Evolutionary conservation across 2,329 filamentous ascomycete species (phyloP).

Genomic region (Bisporella sp.): DNA sequence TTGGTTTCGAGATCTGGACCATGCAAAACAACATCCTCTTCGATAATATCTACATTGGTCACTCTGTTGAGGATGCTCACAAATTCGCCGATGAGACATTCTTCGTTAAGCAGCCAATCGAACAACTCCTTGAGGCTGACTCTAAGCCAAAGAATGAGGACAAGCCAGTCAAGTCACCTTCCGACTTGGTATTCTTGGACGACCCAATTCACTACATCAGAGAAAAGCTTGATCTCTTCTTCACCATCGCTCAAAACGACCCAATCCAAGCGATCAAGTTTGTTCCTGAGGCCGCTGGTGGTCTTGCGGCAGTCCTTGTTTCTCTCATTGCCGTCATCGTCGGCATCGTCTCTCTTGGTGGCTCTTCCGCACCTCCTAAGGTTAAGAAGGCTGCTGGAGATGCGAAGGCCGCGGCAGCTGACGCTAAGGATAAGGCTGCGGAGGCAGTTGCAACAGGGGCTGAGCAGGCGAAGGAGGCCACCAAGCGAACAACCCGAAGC

Average conservation of each 20-base stretch:
- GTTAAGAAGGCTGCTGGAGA: slow-evolving; percentile 64
- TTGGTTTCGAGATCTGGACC: slow-evolving; percentile 99
- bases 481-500: slow-evolving; percentile 26
- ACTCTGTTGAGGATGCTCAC: slow-evolving; percentile 88
- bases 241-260: slow-evolving; percentile 72
- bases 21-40: slow-evolving; percentile 99
- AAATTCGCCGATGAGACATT: slow-evolving; percentile 87
- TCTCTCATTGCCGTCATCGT: slow-evolving; percentile 66
- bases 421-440: slow-evolving; percentile 67
- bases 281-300: slow-evolving; percentile 85
- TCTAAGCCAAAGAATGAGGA: slow-evolving; percentile 63
- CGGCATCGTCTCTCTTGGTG: slow-evolving; percentile 56
- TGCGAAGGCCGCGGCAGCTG: slow-evolving; percentile 64
- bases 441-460: slow-evolving; percentile 53
- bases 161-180: slow-evolving; percentile 58
- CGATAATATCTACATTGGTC: slow-evolving; percentile 99
- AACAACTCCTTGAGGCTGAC: slow-evolving; percentile 73
- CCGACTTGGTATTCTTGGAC: slow-evolving; percentile 80
- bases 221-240: slow-evolving; percentile 90
- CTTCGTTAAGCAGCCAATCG: slow-evolving; percentile 76
- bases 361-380: slow-evolving; percentile 56
- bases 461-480: slow-evolving; percentile 59
- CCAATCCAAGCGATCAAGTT: slow-evolving; percentile 79
- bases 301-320: slow-evolving; percentile 62
- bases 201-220: slow-evolving; percentile 82